Evolutionary conservation across 2,329 filamentous ascomycete genomes (phyloP), one percentile per base, ranked within the genome.

Genomic region (Claviceps arundinis): DNA sequence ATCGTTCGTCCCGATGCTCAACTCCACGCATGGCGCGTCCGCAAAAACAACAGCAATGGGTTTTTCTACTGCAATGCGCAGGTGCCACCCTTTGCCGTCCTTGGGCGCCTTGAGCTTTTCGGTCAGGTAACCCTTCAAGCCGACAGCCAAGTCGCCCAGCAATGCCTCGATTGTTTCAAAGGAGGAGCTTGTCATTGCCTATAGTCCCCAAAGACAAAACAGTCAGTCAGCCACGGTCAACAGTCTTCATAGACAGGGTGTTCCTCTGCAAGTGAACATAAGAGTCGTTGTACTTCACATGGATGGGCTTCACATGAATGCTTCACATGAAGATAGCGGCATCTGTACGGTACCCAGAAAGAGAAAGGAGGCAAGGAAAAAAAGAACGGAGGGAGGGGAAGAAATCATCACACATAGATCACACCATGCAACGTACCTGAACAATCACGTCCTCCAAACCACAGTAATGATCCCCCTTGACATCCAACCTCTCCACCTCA

Each of bases 31-130:
- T 0, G 85, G 84, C 11, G 81, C 82, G 57, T 88, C 85, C 2
- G 86, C 86, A 59, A 85, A 78, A 0, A 81, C 77, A 19, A 89
- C 82, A 0, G 86, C 86, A 13, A 83, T 80, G 2, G 86, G 86
- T 68, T 89, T 89, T 65, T 82, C 81, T 50, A 89, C 68, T 24
- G 71, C 70, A 40, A 89, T 73, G 54, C 73, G 76, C 49, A 89
- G 69, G 53, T 72, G 72, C 67, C 76, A 75, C 14, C 70, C 69
- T 19, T 57, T 47, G 14, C 52, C 55, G 19, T 60, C 57, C 1
- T n/a, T 24, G 6, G 47, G 57, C 30, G 30, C 48, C 24, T 16
- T 17, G 34, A 56, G 50, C 41, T 49, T 54, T n/a, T 46, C 59
- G 54, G 61, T 61, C 56, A 78, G 69, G 34, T 73, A 69, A 24